Evolutionary conservation across 116 monocot species (phyloP).

Genomic region (Posidonia oceanica): DNA sequence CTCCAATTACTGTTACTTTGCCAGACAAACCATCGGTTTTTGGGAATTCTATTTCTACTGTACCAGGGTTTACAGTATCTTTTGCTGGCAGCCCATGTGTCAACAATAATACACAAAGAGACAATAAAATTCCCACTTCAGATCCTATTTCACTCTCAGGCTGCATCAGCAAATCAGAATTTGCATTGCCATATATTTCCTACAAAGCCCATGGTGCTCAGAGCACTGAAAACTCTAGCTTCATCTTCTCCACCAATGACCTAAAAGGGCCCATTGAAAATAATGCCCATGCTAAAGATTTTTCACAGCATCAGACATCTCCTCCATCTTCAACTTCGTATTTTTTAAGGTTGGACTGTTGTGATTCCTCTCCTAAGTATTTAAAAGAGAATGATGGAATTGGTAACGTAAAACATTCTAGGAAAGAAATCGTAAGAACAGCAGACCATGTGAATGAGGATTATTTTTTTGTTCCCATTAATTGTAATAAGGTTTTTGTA

Average conservation of each 20-base stretch:
- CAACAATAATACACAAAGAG: slow-evolving; percentile 8
- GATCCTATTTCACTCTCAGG: slow-evolving; percentile 3
- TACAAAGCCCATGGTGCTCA: slow-evolving; percentile 1
- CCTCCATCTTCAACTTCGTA: not conserved
- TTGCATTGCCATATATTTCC: slow-evolving; percentile 5
- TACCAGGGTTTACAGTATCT: slow-evolving; percentile 38
- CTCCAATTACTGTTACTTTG: slow-evolving; percentile 59
- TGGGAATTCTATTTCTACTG: slow-evolving; percentile 46
- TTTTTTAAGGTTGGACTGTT: not conserved
- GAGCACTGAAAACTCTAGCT: not conserved
- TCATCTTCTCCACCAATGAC: slow-evolving; percentile 14
- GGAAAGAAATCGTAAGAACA: not conserved
- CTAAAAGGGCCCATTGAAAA: slow-evolving; percentile 8
- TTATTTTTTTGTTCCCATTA: not conserved
- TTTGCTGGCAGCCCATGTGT: slow-evolving; percentile 13
- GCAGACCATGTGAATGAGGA: not conserved
- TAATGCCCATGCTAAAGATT: not conserved
- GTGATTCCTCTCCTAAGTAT: not conserved
- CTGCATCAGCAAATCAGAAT: slow-evolving; percentile 6
- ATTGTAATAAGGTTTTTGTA: not conserved
- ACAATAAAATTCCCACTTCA: not conserved
- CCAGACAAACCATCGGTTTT: slow-evolving; percentile 50
- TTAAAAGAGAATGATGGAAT: not conserved
- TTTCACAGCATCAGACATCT: not conserved
- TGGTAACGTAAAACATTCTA: not conserved